Base-by-base conservation (phyloP, 306 rosid species). In the Bauhinia variegata region DNA sequence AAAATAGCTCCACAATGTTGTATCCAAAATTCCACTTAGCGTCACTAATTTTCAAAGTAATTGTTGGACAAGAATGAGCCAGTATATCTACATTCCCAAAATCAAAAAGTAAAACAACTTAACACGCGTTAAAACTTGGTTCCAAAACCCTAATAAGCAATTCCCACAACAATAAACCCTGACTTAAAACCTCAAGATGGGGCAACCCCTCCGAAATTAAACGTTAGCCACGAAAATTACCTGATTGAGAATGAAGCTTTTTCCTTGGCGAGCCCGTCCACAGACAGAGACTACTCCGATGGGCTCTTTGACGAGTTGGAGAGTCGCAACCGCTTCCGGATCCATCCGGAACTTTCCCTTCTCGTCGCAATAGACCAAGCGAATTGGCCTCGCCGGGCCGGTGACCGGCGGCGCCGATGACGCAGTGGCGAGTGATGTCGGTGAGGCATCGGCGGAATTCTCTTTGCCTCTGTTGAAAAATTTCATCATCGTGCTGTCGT, bases 191-290 rank as follows among this genome's bases (percentile, higher is more conserved):
- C 28, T 2, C 28, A 36, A 36, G 41, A 36, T 2, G 9, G 9
- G 41, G 41, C 4, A 34, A 57, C 11, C 6, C 8, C 44, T 2
- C 10, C 7, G 5, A 0, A 30, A 39, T 32, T 6, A n/a, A 30
- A 44, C 15, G 43, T 3, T 5, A 33, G 11, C 43, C 15, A 5
- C 13, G 32, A 50, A 30, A 69, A 50, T 52, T 18, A 89, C 98
- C 96, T 88, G 98, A 52, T 93, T 93, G 9, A 93, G 69, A 30
- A 93, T 88, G 59, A 72, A 93, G 70, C 97, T 93, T 82, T 93
- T 93, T 38, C 98, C 98, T 77, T 89, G 96, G 52, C 98, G 97
- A 72, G 97, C 97, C 5, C 97, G 87, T 5, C 97, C 98, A 33
- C 98, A 89, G 71, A 92, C 93, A 44, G 98, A 86, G 60, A 92